Evolutionary conservation across 2,329 filamentous ascomycete species (phyloP), one percentile per base, ranked within the genome.

Genomic region (Fusarium lyarnte): DNA sequence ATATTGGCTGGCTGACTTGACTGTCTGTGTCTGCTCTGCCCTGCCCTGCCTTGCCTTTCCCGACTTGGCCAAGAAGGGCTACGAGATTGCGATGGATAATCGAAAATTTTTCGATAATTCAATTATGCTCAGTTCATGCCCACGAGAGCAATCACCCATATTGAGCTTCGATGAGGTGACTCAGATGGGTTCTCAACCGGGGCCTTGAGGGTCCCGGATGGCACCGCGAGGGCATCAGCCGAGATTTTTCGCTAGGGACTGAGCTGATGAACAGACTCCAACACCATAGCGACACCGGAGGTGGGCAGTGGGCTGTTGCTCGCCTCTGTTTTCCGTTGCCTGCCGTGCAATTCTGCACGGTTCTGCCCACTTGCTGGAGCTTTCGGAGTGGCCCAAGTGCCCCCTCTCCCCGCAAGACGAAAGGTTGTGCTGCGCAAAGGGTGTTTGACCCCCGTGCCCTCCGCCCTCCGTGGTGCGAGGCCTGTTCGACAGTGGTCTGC

Each of bases 241-340:
- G 76, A 77, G 76, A 78, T 76, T 77, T 66, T 66, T 68, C 39
- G 57, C 66, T 74, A 66, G 70, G 67, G 73, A 68, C 76, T 77
- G 76, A 71, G 71, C 76, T 76, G 75, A 77, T 77, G 67, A 74
- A 68, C 46, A 49, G 46, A 49, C 29, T 33, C 21, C 21, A 49
- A n/a, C 73, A 76, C 73, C 69, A 70, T 68, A 77, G 76, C 76
- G 75, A 77, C 74, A 74, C 75, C 76, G 76, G 74, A 75, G 74
- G 74, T 77, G 76, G 76, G 74, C 76, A 74, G 72, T 77, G 76
- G 75, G 74, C 76, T 76, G 74, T 76, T 72, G 59, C 66, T 76
- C 71, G 73, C 76, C 74, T 76, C 73, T 73, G 60, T 58, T 70
- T 76, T 67, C 46, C 63, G 66, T 73, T 57, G 60, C 60, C 65